Evolutionary conservation across 148 eudicot species (phyloP), one percentile per base, ranked within the genome.

Genomic region (Diospyros lotus): DNA sequence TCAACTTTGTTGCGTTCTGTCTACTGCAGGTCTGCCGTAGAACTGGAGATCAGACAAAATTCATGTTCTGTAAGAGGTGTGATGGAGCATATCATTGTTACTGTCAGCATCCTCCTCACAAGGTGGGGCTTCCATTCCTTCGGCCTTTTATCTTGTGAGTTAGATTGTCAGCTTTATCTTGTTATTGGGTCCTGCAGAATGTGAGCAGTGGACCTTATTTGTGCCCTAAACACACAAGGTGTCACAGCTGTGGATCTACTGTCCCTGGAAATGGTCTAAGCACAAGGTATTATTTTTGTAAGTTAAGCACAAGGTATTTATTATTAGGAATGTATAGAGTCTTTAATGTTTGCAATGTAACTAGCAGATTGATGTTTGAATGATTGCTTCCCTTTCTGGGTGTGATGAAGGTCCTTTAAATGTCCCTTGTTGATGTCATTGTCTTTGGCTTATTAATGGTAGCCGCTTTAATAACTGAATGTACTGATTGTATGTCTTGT

Each of bases 81-180:
- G 98, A 95, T 86, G 98, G 89, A 66, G 98, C 96, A 63, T 85
- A 86, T 77, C 98, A 95, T 71, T 95, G 98, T 84, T 92, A 95
- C 77, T 95, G 98, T 71, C 91, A 87, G 91, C 98, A 95, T 72
- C 97, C 98, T 78, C 98, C 98, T 5, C 98, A 95, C 73, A 95
- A 95, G 98, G 98, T 48, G 9, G 64, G 58, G 53, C 15, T 71
- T 66, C 72, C 64, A 58, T 72, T n/a, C 67, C 61, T 41, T 13
- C 58, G 1, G 28, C 28, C 28, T 53, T 55, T 64, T 1, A 51
- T 71, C 64, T 58, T 67, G 13, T 42, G 7, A 52, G 73, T 55
- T 8, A 28, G 50, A 2, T 10, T 6, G 61, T 3, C 64, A 50
- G 12, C 45, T 59, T 71, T 71, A 64, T 70, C 51, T 68, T 17